Conservation (phyloP, 805 yeast species). For the Schizosaccharomyces lindneri region DNA sequence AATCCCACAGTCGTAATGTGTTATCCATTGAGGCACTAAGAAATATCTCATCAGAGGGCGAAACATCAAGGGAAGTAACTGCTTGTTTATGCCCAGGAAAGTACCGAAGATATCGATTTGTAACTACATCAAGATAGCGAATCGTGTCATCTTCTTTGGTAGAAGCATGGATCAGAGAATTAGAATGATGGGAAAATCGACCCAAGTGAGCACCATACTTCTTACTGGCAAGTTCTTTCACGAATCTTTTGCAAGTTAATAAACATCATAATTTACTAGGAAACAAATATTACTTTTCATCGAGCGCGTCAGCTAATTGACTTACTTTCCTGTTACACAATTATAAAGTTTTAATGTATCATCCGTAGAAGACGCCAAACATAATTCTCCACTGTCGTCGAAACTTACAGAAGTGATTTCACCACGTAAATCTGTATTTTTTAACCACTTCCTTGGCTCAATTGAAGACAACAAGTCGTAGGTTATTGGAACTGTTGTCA, state of each 20-base stretch:
- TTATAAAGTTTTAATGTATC: constrained; percentile 71
- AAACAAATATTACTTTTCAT: neutral
- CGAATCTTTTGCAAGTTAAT: constrained; percentile 8
- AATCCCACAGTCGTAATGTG: constrained; percentile 72
- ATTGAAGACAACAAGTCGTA: neutral
- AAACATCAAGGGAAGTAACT: constrained; percentile 48
- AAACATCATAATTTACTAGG: neutral
- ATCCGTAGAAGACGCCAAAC: constrained; percentile 55
- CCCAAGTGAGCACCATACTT: constrained; percentile 85
- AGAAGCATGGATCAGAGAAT: constrained; percentile 58
- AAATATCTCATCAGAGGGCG: constrained; percentile 41
- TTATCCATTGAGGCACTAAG: constrained; percentile 50
- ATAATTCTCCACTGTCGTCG: constrained; percentile 60
- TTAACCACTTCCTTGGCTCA: neutral
- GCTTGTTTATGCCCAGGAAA: constrained; percentile 66
- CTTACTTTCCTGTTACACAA: constrained; percentile 35
- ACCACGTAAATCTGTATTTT: constrained; percentile 5
- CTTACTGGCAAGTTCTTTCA: constrained; percentile 48
- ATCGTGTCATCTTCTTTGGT: constrained; percentile 52
- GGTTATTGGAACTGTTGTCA: neutral
- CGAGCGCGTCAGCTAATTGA: constrained; percentile 5
- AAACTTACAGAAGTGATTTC: constrained; percentile 27
- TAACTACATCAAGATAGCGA: constrained; percentile 49
- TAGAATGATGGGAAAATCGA: constrained; percentile 48
- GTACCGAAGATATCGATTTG: constrained; percentile 59